Evolutionary conservation across 2,329 filamentous ascomycete genomes (phyloP).

Genomic region (Fusarium sp.): DNA sequence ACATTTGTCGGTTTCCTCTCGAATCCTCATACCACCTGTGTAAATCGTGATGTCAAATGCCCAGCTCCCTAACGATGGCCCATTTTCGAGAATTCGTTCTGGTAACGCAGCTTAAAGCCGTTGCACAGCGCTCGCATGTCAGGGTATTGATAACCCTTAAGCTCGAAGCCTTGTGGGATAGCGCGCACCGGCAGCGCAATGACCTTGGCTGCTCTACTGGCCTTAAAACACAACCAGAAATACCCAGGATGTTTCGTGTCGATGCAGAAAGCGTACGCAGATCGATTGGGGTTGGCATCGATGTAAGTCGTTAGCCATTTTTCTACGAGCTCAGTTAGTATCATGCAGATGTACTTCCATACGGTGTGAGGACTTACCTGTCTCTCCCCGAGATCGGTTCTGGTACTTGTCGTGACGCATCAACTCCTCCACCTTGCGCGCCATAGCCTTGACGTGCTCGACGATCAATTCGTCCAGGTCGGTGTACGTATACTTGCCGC

Average conservation of each 20-base stretch:
- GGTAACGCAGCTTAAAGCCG: constrained; percentile 89
- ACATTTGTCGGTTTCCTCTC: constrained; percentile 5
- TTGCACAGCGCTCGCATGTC: constrained; percentile 97
- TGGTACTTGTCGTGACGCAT: constrained; percentile 96
- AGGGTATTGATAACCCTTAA: constrained; percentile 88
- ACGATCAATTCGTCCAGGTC: constrained; percentile 98
- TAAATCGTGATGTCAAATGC: background rate
- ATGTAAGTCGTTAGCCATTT: constrained; percentile 97
- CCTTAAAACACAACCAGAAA: constrained; percentile 97
- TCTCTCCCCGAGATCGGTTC: constrained; percentile 79
- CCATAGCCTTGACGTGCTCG: constrained; percentile 97
- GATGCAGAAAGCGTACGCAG: constrained; percentile 95
- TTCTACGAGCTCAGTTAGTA: constrained; percentile 65
- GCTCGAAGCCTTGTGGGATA: constrained; percentile 91
- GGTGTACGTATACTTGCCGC: constrained; percentile 89
- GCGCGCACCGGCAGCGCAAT: constrained; percentile 88
- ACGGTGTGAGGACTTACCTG: constrained; percentile 73
- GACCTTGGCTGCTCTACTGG: constrained; percentile 77
- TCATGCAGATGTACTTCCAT: background rate
- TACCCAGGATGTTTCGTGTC: constrained; percentile 92
- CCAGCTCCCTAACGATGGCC: constrained; percentile 45
- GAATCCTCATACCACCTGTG: background rate
- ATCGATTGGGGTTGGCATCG: constrained; percentile 92
- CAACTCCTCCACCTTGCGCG: constrained; percentile 96
- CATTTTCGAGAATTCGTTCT: constrained; percentile 74